Percentiles rank a stretch among this genome's conserved stretches.
Evolutionary conservation across 768 basidiomycete genomes (phyloP).

Genomic region (Pulveroboletus sp.): DNA sequence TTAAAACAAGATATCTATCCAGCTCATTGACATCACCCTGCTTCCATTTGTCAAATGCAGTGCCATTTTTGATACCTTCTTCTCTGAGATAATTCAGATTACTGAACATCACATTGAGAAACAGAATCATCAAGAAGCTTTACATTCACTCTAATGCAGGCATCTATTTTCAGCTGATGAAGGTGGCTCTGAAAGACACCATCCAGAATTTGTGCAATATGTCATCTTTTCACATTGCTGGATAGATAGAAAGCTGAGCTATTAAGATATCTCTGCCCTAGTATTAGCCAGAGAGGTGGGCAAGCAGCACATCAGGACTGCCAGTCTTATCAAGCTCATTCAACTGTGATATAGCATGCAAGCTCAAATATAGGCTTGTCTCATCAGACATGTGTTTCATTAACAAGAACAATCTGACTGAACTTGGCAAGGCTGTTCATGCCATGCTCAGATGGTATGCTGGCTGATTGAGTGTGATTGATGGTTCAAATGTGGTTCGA

Average conservation of each 20-base stretch:
- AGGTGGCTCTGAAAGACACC: slow-evolving; percentile 15
- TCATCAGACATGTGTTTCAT: slow-evolving; percentile 34
- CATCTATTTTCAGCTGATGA: slow-evolving; percentile 8
- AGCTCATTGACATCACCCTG: slow-evolving; percentile 21
- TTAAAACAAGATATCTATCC: slow-evolving; percentile 26
- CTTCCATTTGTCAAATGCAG: slow-evolving; percentile 22
- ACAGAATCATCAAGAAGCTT: neutral
- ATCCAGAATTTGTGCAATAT: slow-evolving; percentile 18
- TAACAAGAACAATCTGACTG: slow-evolving; percentile 20
- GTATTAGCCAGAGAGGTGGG: neutral
- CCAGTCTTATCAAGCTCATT: slow-evolving; percentile 16
- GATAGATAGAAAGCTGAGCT: slow-evolving; percentile 18
- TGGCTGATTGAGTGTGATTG: too few species aligned
- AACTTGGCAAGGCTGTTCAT: slow-evolving; percentile 30
- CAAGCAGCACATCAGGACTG: slow-evolving; percentile 4
- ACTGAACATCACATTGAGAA: slow-evolving; percentile 15
- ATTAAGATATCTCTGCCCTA: slow-evolving; percentile 13
- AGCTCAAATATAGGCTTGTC: slow-evolving; percentile 16
- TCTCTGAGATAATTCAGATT: slow-evolving; percentile 10
- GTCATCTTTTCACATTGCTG: slow-evolving; percentile 28
- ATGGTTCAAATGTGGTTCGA: slow-evolving; percentile 17
- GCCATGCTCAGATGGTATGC: slow-evolving; percentile 34
- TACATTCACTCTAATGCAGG: slow-evolving; percentile 8
- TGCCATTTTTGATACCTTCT: slow-evolving; percentile 18
- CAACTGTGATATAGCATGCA: slow-evolving; percentile 20